phyloP scores from a whole-genome alignment of 2,329 filamentous ascomycete genomes.

The Aspergillus sp. region DNA sequence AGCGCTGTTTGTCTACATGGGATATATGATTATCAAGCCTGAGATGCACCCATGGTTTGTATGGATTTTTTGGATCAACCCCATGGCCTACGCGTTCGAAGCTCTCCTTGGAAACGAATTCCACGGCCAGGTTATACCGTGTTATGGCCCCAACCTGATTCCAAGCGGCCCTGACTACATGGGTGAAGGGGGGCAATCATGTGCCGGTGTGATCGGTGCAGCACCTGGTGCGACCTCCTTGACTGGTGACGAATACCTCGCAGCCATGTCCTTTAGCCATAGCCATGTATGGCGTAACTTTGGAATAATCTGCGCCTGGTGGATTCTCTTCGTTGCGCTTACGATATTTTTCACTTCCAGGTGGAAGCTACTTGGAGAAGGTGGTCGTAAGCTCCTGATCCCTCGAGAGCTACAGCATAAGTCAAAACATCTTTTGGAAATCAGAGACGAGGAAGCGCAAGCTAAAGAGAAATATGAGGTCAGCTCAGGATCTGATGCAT shows the following conservation, averaged over 20 bases:
- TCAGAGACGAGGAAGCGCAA: conserved; percentile 48
- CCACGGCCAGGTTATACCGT: conserved; percentile 29
- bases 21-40: background rate
- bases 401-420: conserved; percentile 52
- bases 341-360: conserved; percentile 55
- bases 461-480: conserved; percentile 18
- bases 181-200: conserved; percentile 18
- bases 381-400: conserved; percentile 54
- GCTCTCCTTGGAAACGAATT: conserved; percentile 33
- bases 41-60: background rate
- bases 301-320: conserved; percentile 60
- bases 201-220: conserved; percentile 46
- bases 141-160: conserved; percentile 31
- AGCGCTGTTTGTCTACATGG: background rate
- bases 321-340: conserved; percentile 54
- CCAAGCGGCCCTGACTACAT: conserved; percentile 30
- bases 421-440: conserved; percentile 15
- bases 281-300: conserved; percentile 57
- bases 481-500: conserved; percentile 11
- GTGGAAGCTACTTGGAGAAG: conserved; percentile 53
- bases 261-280: conserved; percentile 50
- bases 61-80: background rate
- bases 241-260: conserved; percentile 56
- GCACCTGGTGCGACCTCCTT: conserved; percentile 45
- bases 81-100: background rate